Evolutionary conservation across 352 stramenopile species (phyloP).

Genomic region (Pythium phragmiticola): DNA sequence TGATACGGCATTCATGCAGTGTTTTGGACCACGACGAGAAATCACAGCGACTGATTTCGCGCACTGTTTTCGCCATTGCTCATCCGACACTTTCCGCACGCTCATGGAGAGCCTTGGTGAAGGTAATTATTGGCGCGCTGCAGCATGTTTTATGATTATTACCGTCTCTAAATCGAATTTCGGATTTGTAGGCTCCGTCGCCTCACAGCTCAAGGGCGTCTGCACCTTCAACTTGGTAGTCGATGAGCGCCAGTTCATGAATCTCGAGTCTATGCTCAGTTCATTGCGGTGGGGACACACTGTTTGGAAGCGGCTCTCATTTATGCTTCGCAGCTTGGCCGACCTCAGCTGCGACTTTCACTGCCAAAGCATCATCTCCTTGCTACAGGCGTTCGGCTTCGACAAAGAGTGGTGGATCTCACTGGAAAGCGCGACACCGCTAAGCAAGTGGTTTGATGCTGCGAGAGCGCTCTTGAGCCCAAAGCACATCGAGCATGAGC

Average conservation of each 20-base stretch:
- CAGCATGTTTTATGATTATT: too few relatives aligned
- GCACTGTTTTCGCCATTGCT: slow-evolving; percentile 38
- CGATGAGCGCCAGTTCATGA: slow-evolving; percentile 10
- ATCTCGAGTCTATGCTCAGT: slow-evolving; percentile 18
- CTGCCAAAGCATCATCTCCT: slow-evolving; percentile 8
- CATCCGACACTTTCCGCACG: slow-evolving; percentile 33
- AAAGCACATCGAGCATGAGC: slow-evolving; percentile 42
- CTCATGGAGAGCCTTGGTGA: slow-evolving; percentile 39
- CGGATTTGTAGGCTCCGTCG: slow-evolving; percentile 13
- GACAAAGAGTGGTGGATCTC: background rate
- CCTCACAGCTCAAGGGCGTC: slow-evolving; percentile 9
- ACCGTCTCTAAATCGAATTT: background rate
- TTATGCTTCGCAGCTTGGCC: slow-evolving; percentile 1
- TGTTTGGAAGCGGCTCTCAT: slow-evolving; percentile 14
- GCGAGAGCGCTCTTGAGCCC: slow-evolving; percentile 35
- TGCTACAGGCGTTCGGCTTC: slow-evolving; percentile 3
- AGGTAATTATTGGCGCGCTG: slow-evolving; percentile 25
- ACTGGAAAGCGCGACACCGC: slow-evolving; percentile 29
- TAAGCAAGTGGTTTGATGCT: slow-evolving; percentile 32
- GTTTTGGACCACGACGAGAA: slow-evolving; percentile 32
- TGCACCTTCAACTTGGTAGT: slow-evolving; percentile 4
- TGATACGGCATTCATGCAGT: slow-evolving; percentile 34
- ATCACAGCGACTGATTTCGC: slow-evolving; percentile 40
- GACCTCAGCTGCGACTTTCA: slow-evolving; percentile 30
- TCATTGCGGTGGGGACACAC: slow-evolving; percentile 10